A percentile compares a stretch with the other conserved stretches of the same genome.
Evolutionary conservation across 2,329 filamentous ascomycete genomes (phyloP).

Genomic region (Rhinocladiella similis): DNA sequence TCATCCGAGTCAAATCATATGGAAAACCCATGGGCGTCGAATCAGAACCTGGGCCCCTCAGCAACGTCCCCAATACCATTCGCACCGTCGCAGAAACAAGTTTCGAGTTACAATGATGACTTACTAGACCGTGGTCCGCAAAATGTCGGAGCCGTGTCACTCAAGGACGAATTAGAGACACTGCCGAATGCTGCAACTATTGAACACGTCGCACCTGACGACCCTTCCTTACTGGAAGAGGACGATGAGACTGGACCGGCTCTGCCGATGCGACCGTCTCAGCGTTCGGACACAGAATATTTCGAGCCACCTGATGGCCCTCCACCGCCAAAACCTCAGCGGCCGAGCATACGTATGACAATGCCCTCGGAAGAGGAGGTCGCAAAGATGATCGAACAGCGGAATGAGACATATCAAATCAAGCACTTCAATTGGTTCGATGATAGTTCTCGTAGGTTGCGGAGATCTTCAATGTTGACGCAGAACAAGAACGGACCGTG

Average conservation of each 20-base stretch:
- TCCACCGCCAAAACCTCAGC: conserved; percentile 21
- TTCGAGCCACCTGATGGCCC: conserved; percentile 19
- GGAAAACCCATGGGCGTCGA: conserved; percentile 26
- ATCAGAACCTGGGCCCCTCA: conserved; percentile 6
- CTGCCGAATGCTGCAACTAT: conserved; percentile 14
- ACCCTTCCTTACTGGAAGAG: conserved; percentile 26
- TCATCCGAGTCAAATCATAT: conserved; percentile 12
- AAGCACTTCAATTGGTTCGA: conserved; percentile 89
- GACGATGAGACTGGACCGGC: conserved; percentile 23
- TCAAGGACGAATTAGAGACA: conserved; percentile 18
- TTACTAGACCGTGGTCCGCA: conserved; percentile 24
- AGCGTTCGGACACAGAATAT: conserved; percentile 13
- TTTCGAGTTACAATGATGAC: conserved; percentile 21
- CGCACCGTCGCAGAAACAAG: conserved; percentile 22
- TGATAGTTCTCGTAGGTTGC: conserved; percentile 59
- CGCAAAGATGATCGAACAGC: conserved; percentile 44
- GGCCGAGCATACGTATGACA: conserved; percentile 16
- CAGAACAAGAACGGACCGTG: conserved; percentile 96
- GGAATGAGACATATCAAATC: conserved; percentile 83
- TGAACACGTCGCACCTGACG: neutral
- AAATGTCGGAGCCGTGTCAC: conserved; percentile 14
- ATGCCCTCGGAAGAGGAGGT: conserved; percentile 33
- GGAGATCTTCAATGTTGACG: conserved; percentile 81
- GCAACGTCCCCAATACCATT: conserved; percentile 23
- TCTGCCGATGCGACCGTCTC: conserved; percentile 11